Percentiles rank a stretch among this genome's conserved stretches.
These are phyloP conservation scores for Cladophialophora carrionii DNA, from an alignment of 2,329 filamentous ascomycete species.

Conservation along the genomic window DNA sequence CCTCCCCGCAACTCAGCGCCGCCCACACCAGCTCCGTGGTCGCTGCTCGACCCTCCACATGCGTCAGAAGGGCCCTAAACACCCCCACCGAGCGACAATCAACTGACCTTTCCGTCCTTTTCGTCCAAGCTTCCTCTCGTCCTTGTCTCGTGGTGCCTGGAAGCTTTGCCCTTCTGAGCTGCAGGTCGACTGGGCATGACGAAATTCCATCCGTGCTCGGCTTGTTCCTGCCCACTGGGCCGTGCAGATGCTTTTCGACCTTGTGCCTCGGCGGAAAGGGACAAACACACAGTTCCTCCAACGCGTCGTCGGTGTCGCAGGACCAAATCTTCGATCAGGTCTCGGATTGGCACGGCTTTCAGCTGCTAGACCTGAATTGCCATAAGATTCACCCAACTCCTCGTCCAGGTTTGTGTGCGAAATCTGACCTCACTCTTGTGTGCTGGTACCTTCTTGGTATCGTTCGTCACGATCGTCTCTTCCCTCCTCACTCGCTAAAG, in stretches of 20 bases:
- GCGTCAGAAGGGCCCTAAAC: neutral
- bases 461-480: slow-evolving; percentile 20
- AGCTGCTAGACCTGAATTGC: slow-evolving; percentile 9
- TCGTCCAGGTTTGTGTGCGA: slow-evolving; percentile 7
- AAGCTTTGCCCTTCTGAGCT: neutral
- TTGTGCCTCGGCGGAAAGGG: slow-evolving; percentile 35
- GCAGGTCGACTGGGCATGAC: slow-evolving; percentile 16
- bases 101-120: slow-evolving; percentile 10
- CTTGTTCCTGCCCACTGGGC: slow-evolving; percentile 3
- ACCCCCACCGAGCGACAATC: slow-evolving; percentile 9
- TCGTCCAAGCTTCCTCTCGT: slow-evolving; percentile 14
- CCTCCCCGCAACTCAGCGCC: slow-evolving; percentile 1
- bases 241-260: neutral
- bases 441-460: slow-evolving; percentile 1
- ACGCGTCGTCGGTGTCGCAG: slow-evolving; percentile 17
- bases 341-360: slow-evolving; percentile 28
- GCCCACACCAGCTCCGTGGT: neutral
- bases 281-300: slow-evolving; percentile 14
- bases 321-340: slow-evolving; percentile 15
- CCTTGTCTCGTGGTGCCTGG: slow-evolving; percentile 10
- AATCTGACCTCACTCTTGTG: slow-evolving; percentile 25
- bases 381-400: slow-evolving; percentile 21
- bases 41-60: neutral
- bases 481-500: slow-evolving; percentile 18
- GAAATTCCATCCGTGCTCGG: slow-evolving; percentile 19